phyloP scores from a whole-genome alignment of 345 rosid species.

The Arabis alpina region DNA sequence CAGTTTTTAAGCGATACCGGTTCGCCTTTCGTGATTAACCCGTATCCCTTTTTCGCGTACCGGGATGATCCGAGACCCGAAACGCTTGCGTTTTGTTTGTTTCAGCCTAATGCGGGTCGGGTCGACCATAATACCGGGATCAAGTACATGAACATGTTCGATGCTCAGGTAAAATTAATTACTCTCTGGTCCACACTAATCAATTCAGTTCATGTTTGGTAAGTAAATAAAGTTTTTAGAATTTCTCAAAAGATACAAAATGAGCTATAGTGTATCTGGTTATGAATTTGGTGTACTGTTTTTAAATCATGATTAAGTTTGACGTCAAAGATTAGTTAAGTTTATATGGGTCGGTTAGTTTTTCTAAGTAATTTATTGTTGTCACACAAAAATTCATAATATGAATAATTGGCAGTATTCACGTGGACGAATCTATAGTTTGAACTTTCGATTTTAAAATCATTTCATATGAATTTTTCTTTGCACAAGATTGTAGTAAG shows the following conservation, averaged over 20 bases:
- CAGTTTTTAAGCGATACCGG: conserved; percentile 71
- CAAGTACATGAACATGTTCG: conserved; percentile 95
- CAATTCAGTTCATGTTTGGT: conserved; percentile 15
- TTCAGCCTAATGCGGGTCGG: conserved; percentile 91
- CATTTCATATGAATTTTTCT: not conserved
- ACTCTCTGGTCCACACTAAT: conserved; percentile 18
- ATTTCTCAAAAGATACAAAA: not conserved
- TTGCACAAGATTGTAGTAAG: conserved; percentile 37
- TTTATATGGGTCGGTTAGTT: conserved; percentile 19
- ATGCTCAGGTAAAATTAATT: conserved; percentile 75
- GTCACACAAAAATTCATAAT: conserved; percentile 18
- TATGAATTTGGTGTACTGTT: conserved; percentile 32
- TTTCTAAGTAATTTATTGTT: conserved; percentile 22
- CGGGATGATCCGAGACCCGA: conserved; percentile 87
- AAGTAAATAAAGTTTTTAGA: not conserved
- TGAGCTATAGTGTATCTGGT: conserved; percentile 1
- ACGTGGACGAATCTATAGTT: conserved; percentile 41
- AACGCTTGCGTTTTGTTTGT: conserved; percentile 80
- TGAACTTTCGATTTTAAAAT: conserved; percentile 5
- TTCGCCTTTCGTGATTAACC: conserved; percentile 81
- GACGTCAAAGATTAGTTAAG: conserved; percentile 20
- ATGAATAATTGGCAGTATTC: conserved; percentile 14
- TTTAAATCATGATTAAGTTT: conserved; percentile 13
- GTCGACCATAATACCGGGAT: conserved; percentile 76
- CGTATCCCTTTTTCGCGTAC: conserved; percentile 95